These are phyloP conservation scores for Ceratocystis papillata DNA, from an alignment of 2,329 filamentous ascomycete genomes.

Conservation along the genomic window DNA sequence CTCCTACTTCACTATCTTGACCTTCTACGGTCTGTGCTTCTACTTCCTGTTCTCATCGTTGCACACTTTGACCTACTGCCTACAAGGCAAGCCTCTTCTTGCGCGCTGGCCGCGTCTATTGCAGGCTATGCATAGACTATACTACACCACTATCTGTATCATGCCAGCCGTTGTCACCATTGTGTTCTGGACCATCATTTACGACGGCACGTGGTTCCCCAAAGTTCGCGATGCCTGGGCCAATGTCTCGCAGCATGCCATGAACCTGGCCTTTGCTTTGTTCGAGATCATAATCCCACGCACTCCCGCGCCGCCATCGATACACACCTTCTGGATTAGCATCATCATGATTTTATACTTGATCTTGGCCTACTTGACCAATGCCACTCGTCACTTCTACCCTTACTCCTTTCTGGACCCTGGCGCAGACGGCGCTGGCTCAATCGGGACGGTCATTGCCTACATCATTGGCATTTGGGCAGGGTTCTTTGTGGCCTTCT, in stretches of 20 bases:
- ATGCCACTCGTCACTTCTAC: conserved; percentile 60
- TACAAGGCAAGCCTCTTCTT: conserved; percentile 44
- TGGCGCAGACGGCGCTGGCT: conserved; percentile 36
- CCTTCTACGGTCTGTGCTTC: conserved; percentile 73
- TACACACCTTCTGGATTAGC: conserved; percentile 57
- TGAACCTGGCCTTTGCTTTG: conserved; percentile 65
- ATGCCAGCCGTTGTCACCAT: conserved; percentile 60
- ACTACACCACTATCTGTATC: conserved; percentile 52
- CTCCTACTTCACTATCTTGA: conserved; percentile 72
- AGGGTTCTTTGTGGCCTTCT: conserved; percentile 44
- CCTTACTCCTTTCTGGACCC: conserved; percentile 70
- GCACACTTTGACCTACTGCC: conserved; percentile 59
- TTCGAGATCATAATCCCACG: conserved; percentile 62
- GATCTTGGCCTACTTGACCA: conserved; percentile 61
- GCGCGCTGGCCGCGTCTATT: conserved; percentile 49
- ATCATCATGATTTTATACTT: conserved; percentile 63
- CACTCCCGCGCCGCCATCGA: conserved; percentile 47
- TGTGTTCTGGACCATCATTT: conserved; percentile 59
- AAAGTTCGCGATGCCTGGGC: conserved; percentile 46
- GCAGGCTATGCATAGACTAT: conserved; percentile 53
- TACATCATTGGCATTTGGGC: conserved; percentile 52
- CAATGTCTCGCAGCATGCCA: conserved; percentile 61
- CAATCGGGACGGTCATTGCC: conserved; percentile 43
- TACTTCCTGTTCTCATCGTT: conserved; percentile 59
- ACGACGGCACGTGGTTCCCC: conserved; percentile 41